phyloP scores from a whole-genome alignment of 495 filamentous ascomycete genomes.

The Penicillium robsamsonii region DNA sequence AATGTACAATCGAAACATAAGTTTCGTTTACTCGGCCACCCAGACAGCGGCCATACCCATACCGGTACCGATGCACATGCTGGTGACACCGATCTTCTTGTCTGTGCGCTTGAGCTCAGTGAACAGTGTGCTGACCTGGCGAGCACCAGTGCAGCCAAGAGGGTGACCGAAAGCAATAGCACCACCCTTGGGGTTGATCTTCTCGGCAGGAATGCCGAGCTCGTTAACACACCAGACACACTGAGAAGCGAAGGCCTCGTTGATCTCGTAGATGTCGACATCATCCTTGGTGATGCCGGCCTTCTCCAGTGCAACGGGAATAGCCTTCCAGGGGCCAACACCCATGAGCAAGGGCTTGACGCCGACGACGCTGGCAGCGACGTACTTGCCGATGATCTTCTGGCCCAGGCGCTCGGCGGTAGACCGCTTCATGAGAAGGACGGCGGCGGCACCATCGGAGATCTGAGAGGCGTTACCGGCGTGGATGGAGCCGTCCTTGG shows the following conservation, averaged over 20 bases:
- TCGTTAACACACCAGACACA: conserved; percentile 91
- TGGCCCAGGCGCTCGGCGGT: conserved; percentile 87
- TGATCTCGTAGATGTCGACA: conserved; percentile 98
- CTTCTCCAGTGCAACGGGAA: conserved; percentile 85
- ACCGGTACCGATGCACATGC: conserved; percentile 95
- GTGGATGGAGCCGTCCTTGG: conserved; percentile 89
- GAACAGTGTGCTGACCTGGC: conserved; percentile 89
- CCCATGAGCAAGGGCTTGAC: conserved; percentile 95
- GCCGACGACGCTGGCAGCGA: conserved; percentile 79
- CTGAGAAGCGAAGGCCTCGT: conserved; percentile 96
- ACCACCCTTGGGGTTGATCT: conserved; percentile 96
- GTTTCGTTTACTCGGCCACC: conserved; percentile 69
- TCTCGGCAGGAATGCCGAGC: conserved; percentile 69
- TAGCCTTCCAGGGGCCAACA: conserved; percentile 91
- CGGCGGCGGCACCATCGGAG: conserved; percentile 91
- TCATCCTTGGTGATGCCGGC: conserved; percentile 85
- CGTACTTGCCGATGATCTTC: conserved; percentile 86
- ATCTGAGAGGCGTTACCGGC: conserved; percentile 96
- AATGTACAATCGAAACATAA: conserved; percentile 24
- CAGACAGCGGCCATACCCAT: conserved; percentile 97
- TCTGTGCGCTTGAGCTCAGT: conserved; percentile 80
- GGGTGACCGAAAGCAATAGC: conserved; percentile 99
- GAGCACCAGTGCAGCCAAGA: conserved; percentile 87
- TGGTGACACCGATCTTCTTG: conserved; percentile 84
- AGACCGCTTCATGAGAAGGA: conserved; percentile 91